Evolutionary conservation across 441 rosid species (phyloP).

Genomic region (Erysimum cheiri): DNA sequence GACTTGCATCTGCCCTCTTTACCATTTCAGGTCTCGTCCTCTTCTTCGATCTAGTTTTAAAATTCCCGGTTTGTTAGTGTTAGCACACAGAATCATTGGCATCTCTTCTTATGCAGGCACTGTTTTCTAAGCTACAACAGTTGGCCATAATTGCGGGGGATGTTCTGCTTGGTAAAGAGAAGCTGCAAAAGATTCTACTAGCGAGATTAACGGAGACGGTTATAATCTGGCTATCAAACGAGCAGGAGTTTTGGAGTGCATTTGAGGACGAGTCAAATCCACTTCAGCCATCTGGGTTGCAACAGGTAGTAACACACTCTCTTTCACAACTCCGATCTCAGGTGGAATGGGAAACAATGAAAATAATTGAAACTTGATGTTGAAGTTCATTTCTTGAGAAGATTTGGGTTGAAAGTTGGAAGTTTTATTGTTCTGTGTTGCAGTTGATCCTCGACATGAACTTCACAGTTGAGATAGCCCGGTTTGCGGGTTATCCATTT

Average conservation of each 20-base stretch:
- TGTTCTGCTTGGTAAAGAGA: conserved; percentile 88
- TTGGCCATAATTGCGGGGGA: conserved; percentile 94
- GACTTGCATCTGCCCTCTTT: conserved; percentile 84
- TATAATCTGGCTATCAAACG: conserved; percentile 91
- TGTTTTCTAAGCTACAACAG: conserved; percentile 94
- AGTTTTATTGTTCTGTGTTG: conserved; percentile 14
- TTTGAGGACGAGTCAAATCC: conserved; percentile 82
- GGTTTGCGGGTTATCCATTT: conserved; percentile 93
- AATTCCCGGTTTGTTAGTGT: conserved; percentile 13
- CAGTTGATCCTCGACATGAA: conserved; percentile 99
- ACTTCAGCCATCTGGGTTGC: conserved; percentile 79
- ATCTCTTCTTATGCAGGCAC: conserved; percentile 64
- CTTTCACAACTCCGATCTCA: conserved; percentile 10
- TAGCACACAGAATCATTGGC: conserved; percentile 11
- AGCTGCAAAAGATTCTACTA: conserved; percentile 86
- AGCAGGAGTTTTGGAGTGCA: conserved; percentile 93
- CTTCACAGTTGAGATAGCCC: conserved; percentile 96
- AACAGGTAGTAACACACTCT: conserved; percentile 73
- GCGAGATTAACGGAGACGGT: conserved; percentile 97
- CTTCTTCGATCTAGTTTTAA: conserved; percentile 11
- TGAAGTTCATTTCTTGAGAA: conserved; percentile 6
- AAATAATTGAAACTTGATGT: not conserved
- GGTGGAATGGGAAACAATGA: not conserved
- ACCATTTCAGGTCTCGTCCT: conserved; percentile 80
- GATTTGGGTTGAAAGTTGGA: conserved; percentile 12